Evolutionary conservation across 768 basidiomycete species (phyloP), one percentile per base, ranked within the genome.

Genomic region (Galerina marginata): DNA sequence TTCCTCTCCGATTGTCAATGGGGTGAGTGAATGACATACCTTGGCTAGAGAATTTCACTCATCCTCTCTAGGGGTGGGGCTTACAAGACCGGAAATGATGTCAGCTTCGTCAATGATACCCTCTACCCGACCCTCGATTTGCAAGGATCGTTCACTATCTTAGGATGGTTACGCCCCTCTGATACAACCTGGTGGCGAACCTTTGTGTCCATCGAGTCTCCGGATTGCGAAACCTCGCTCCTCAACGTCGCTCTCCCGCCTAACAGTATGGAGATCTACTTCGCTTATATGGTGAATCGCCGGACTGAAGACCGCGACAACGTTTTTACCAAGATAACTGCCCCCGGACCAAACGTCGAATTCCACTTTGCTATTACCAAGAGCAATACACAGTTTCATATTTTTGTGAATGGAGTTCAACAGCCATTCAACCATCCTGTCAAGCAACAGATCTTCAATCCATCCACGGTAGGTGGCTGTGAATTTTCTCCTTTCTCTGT

Each of bases 181-280:
- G 37, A 53, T 38, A 37, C 4, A 25, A 38, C 16, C 0, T 38
- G 37, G 37, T 53, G 52, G 52, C 52, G 52, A 23, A 53, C 52
- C 20, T 53, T 53, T 20, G 52, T 53, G 37, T 53, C 52, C 38
- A 53, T 53, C 38, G 52, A 53, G 12, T 53, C 52, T 23, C 9
- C 52, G n/a, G 39, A 53, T 25, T 40, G 37, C 4, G 52, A 53
- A 4, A 53, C 52, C 4, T 53, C 52, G 1, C 52, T 53, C 52
- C 14, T 53, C 38, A 53, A 53, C 38, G 38, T 53, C 38, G 52
- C 52, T 2, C 20, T 53, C 20, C 52, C 52, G 3, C 52, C 52
- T 4, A 53, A 53, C 52, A 53, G 52, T 26, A 53, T 53, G 52
- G 38, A 53, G 16, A 39, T 53, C 16, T 40, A 39, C 4, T 40